phyloP scores from a whole-genome alignment of 305 asterid genomes.

The Fraxinus velutina region DNA sequence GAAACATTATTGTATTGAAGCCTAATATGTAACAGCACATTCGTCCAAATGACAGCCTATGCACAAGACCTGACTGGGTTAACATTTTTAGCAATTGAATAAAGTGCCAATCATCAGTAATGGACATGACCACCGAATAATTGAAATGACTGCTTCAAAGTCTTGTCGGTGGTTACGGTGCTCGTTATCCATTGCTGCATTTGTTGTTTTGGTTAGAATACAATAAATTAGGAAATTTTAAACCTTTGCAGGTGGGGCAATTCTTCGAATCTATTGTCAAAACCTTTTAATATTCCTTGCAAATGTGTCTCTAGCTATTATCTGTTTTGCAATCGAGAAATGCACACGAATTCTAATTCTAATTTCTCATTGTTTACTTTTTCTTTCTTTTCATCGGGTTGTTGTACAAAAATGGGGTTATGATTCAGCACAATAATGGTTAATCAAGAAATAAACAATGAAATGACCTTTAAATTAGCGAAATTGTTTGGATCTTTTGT shows the following conservation, averaged over 20 bases:
- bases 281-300: neutral
- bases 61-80: neutral
- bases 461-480: neutral
- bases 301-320: neutral
- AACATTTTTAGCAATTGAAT: neutral
- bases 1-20: conserved; percentile 10
- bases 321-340: neutral
- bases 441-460: neutral
- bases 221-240: neutral
- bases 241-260: neutral
- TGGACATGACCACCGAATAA: conserved; percentile 24
- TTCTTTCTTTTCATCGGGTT: neutral
- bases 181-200: neutral
- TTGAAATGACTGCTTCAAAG: neutral
- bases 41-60: conserved; percentile 30
- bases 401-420: neutral
- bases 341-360: neutral
- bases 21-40: conserved; percentile 4
- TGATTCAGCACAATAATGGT: neutral
- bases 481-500: neutral
- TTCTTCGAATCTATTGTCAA: neutral
- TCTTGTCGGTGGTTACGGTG: neutral
- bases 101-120: conserved; percentile 15
- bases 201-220: neutral
- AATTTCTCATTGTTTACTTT: neutral